Conservation (phyloP, 805 yeast genomes). For the Priceomyces melissophilus region DNA sequence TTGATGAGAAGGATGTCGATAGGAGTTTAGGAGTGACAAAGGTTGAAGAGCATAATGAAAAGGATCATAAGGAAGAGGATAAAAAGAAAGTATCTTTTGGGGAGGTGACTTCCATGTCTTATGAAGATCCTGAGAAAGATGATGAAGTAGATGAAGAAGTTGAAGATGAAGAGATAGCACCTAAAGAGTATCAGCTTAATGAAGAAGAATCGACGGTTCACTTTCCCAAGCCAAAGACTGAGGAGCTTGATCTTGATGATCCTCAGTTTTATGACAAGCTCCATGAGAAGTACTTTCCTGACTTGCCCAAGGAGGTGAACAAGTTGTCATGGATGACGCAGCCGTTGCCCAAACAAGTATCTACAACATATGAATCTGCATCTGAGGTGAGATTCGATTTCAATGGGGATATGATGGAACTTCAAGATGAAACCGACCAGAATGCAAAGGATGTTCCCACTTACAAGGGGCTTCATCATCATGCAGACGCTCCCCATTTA, state of each 20-base stretch:
- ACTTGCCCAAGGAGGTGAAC: slow-evolving; percentile 76
- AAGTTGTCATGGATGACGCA: slow-evolving; percentile 92
- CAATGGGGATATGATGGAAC: slow-evolving; percentile 67
- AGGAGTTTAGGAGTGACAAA: slow-evolving; percentile 31
- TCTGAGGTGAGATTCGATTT: slow-evolving; percentile 85
- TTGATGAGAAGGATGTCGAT: slow-evolving; percentile 35
- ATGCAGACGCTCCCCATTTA: slow-evolving; percentile 78
- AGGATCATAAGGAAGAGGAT: not conserved
- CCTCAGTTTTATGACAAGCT: slow-evolving; percentile 76
- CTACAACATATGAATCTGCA: slow-evolving; percentile 49
- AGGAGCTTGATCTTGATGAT: slow-evolving; percentile 60
- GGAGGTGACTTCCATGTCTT: slow-evolving; percentile 23
- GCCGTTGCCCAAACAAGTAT: slow-evolving; percentile 41
- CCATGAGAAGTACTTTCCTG: slow-evolving; percentile 85
- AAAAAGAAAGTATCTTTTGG: slow-evolving; percentile 18
- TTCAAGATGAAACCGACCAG: slow-evolving; percentile 21
- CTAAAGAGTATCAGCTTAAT: slow-evolving; percentile 38
- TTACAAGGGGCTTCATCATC: slow-evolving; percentile 81
- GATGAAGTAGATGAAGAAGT: slow-evolving; percentile 45
- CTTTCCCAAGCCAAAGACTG: slow-evolving; percentile 53
- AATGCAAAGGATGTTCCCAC: slow-evolving; percentile 39
- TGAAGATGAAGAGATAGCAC: slow-evolving; percentile 45
- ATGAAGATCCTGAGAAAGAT: slow-evolving; percentile 14
- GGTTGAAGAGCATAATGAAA: slow-evolving; percentile 12
- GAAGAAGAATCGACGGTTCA: slow-evolving; percentile 52